Evolutionary conservation across 495 filamentous ascomycete species (phyloP), one percentile per base, ranked within the genome.

Genomic region (Aspergillus hancockii): DNA sequence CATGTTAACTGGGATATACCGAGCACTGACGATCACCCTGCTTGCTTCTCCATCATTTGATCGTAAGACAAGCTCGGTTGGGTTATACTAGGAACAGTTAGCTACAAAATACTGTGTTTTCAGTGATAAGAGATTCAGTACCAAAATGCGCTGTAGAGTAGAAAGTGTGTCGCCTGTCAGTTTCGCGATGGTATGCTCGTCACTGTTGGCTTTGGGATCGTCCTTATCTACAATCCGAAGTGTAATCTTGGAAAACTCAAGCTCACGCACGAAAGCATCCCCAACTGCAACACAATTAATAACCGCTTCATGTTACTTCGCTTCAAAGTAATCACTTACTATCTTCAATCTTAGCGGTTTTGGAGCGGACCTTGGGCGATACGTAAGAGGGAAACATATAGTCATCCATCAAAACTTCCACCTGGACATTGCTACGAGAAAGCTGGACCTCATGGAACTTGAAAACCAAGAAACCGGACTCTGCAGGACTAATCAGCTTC

Each of bases 1-100:
- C 94, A 99, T 99, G 74, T 88, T 83, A 50, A 96, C 84, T 0
- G 94, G 94, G 18, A 98, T 88, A 67, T 96, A 99, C 67, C 95
- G 95, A 62, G 96, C 81, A 76, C 88, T 92, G 63, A 98, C 90
- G 54, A 86, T 93, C 69, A 99, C 75, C 67, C 85, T 92, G 78
- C 87, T 93, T 23, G 88, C 70, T 56, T 86, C 85, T 36, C 93
- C 92, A 9, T 92, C 80, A 14, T 85, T 83, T 53, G 88, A 88
- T 63, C 84, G 90, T 30, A 99, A 79, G 54, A 82, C 80, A 45
- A 99, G 80, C 49, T 88, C 79, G 0, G 91, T 97, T 3, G 93
- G 92, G 61, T 90, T 95, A 74, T 98, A 95, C 88, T 92, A 52
- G 18, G 32, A 8, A 6, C 23, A 49, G 36, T 71, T 65, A 73